phyloP scores from a whole-genome alignment of 2,329 filamentous ascomycete species.

The Alternaria sp. region DNA sequence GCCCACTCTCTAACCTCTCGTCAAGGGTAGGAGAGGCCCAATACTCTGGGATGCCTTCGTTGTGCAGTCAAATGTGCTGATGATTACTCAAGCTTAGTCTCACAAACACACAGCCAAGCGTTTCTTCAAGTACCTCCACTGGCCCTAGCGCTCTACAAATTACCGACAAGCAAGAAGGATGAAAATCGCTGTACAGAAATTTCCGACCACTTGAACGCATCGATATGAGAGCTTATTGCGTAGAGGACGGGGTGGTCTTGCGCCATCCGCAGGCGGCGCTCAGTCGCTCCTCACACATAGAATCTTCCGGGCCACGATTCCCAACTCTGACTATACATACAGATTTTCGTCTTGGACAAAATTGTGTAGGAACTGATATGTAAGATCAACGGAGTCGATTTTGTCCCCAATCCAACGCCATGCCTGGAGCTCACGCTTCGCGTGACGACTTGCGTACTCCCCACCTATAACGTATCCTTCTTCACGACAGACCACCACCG shows the following conservation, averaged over 20 bases:
- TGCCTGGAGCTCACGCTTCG: background rate
- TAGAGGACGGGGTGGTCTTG: background rate
- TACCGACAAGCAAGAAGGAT: background rate
- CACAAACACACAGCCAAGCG: background rate
- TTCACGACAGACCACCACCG: conserved; percentile 26
- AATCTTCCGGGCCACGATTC: background rate
- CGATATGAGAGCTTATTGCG: background rate
- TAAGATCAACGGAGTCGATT: background rate
- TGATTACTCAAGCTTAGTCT: background rate
- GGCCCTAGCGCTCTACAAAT: background rate
- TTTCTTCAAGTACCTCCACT: background rate
- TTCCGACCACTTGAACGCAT: background rate
- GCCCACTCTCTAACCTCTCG: background rate
- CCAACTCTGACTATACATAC: background rate
- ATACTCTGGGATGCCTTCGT: background rate
- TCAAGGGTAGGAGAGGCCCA: background rate
- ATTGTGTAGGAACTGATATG: background rate
- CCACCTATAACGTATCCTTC: background rate
- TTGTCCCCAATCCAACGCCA: background rate
- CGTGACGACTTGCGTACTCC: background rate
- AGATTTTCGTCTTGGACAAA: background rate
- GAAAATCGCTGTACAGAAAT: background rate
- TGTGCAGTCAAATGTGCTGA: background rate
- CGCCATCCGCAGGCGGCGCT: background rate
- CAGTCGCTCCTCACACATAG: background rate